phyloP scores from a whole-genome alignment of 2,329 filamentous ascomycete genomes.

The Ceratocystis albifundus region DNA sequence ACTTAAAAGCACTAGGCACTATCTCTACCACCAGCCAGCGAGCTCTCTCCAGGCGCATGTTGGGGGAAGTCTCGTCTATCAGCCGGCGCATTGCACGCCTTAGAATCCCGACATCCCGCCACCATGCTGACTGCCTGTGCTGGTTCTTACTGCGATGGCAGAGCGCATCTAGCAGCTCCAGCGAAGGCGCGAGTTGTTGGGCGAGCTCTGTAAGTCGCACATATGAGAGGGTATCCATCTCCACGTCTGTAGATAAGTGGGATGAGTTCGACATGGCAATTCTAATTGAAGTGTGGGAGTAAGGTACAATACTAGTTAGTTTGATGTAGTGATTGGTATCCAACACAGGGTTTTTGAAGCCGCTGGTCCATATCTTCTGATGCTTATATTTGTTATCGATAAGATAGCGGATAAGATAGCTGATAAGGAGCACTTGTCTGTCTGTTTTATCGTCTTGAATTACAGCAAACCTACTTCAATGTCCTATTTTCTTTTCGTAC shows the following conservation, averaged over 20 bases:
- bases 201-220: conserved; percentile 12
- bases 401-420: background rate
- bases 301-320: background rate
- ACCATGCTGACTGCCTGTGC: conserved; percentile 73
- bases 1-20: conserved; percentile 32
- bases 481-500: background rate
- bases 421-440: background rate
- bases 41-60: conserved; percentile 23
- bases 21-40: conserved; percentile 29
- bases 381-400: conserved; percentile 4
- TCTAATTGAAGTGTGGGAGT: background rate
- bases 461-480: background rate
- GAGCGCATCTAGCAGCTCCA: conserved; percentile 56
- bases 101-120: conserved; percentile 57
- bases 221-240: background rate
- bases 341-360: background rate
- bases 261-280: background rate
- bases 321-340: too few relatives aligned
- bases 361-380: background rate
- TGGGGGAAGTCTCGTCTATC: conserved; percentile 27
- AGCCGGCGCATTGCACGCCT: conserved; percentile 54
- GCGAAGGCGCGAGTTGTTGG: conserved; percentile 31
- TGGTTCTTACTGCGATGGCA: conserved; percentile 85
- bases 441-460: background rate
- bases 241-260: background rate